Evolutionary conservation across 768 basidiomycete species (phyloP).

Genomic region (Tremella yokohamensis): DNA sequence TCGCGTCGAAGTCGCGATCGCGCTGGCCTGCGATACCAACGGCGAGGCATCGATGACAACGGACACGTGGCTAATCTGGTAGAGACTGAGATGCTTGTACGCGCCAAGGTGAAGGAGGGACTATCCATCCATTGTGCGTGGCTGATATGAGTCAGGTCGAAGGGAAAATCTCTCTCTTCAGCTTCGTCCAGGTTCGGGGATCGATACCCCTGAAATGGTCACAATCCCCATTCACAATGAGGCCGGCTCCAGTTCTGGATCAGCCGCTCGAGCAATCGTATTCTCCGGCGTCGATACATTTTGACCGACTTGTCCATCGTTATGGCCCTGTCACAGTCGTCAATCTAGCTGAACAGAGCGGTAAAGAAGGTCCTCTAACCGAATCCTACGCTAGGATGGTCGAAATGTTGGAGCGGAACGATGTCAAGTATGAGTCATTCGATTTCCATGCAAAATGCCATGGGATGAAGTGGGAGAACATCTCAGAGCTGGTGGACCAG

Average conservation of each 20-base stretch:
- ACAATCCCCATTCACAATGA: slow-evolving; percentile 78
- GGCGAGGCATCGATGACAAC: slow-evolving; percentile 88
- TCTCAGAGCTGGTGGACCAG: slow-evolving; percentile 67
- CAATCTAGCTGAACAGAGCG: slow-evolving; percentile 85
- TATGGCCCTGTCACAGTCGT: slow-evolving; percentile 81
- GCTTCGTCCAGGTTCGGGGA: slow-evolving; percentile 85
- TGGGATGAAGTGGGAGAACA: slow-evolving; percentile 96
- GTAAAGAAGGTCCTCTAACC: slow-evolving; percentile 79
- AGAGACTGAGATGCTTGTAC: slow-evolving; percentile 85
- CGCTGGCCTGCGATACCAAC: slow-evolving; percentile 88
- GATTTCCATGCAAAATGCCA: slow-evolving; percentile 92
- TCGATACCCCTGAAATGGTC: slow-evolving; percentile 94
- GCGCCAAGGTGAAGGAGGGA: slow-evolving; percentile 62
- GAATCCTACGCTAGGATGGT: slow-evolving; percentile 70
- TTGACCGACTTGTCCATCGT: slow-evolving; percentile 60
- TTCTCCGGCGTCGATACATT: slow-evolving; percentile 69
- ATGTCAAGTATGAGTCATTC: slow-evolving; percentile 55
- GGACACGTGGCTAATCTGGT: slow-evolving; percentile 95
- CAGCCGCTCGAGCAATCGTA: slow-evolving; percentile 69
- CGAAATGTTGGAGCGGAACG: slow-evolving; percentile 53
- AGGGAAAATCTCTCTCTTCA: slow-evolving; percentile 70
- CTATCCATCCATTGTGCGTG: background rate
- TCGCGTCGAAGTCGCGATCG: slow-evolving; percentile 83
- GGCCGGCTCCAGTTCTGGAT: slow-evolving; percentile 80
- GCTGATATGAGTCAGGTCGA: slow-evolving; percentile 55